Evolutionary conservation across 805 yeast species (phyloP).

Genomic region (Teunomyces gatunensis): DNA sequence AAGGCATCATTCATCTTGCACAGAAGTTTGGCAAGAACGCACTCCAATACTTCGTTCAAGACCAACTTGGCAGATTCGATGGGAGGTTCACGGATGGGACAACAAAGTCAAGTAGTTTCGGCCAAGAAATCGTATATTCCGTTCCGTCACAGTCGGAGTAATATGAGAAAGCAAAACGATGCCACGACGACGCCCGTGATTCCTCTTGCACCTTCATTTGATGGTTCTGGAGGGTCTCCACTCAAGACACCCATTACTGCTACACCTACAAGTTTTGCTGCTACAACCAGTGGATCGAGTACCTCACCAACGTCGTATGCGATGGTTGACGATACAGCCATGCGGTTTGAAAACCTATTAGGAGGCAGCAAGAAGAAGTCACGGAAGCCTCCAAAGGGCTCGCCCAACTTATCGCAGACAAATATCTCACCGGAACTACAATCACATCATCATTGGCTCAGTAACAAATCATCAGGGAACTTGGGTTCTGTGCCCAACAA

Average conservation of each 20-base stretch:
- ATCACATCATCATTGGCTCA: conserved; percentile 11
- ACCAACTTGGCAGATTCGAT: conserved; percentile 69
- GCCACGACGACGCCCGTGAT: conserved; percentile 20
- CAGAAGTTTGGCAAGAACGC: conserved; percentile 67
- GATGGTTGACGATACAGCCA: conserved; percentile 12
- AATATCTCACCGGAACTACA: conserved; percentile 15
- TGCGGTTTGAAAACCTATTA: conserved; percentile 25
- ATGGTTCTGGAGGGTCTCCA: conserved; percentile 9
- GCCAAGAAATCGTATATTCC: conserved; percentile 41
- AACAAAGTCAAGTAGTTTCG: conserved; percentile 9
- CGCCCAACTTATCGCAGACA: conserved; percentile 13
- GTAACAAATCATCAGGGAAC: not conserved
- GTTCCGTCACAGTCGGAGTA: conserved; percentile 32
- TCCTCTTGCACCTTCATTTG: conserved; percentile 20
- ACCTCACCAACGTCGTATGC: not conserved
- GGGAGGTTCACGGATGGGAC: conserved; percentile 22
- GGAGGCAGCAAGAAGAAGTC: conserved; percentile 25
- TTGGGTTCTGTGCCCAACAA: conserved; percentile 9
- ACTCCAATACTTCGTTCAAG: conserved; percentile 75
- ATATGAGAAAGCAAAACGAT: conserved; percentile 10
- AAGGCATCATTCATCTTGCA: conserved; percentile 75
- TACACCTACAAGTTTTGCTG: conserved; percentile 9
- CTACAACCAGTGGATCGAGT: not conserved
- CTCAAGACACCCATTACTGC: conserved; percentile 9
- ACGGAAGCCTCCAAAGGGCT: conserved; percentile 13